Base-by-base conservation (phyloP, 2,329 filamentous ascomycete genomes). In the Metarhizium sp. region DNA sequence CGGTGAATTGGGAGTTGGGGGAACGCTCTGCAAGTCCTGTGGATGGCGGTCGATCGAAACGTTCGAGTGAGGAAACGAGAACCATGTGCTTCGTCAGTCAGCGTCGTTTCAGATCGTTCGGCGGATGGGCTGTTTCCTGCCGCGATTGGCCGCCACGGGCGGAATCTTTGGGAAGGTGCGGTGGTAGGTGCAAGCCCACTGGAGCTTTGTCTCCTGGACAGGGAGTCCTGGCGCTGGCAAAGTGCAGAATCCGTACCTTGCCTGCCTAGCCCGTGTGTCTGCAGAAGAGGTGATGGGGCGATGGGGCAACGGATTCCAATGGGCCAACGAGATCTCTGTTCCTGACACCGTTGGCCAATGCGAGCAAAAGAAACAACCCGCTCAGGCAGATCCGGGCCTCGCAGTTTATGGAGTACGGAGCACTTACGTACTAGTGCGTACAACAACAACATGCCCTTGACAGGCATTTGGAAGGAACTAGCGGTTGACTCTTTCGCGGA, bases 291-390 rank as follows among this genome's bases (percentile, higher is more conserved):
- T 25, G 25, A 25, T 25, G 25, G 25, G 25, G 25, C 4, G 25
- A 25, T 25, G 25, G 25, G 25, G 40, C 40, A 10, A 43, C 16
- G 16, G 34, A 18, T 29, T 32, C 46, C 52, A 29, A 25, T 25
- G 25, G 25, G 38, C 59, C 59, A 60, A 60, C 53, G 56, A 55
- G 46, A 55, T 50, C 47, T 47, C 56, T 55, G 59, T 59, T 59
- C 59, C 59, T 61, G 59, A 42, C 46, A 16, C 7, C 16, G 18
- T 51, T 16, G 54, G 46, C 58, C 58, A 59, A 58, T 58, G 50
- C 36, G 43, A 54, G 25, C 52, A 32, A 25, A 32, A 36, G 43
- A 38, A 11, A 6, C 34, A n/a, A 25, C 47, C 48, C 45, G 42
- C 42, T 4, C 6, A 45, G 11, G 16, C 6, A 45, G 42, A 45